Evolutionary conservation across 306 rosid genomes (phyloP), one percentile per base, ranked within the genome.

Genomic region (Oxytropis ochrocephala): DNA sequence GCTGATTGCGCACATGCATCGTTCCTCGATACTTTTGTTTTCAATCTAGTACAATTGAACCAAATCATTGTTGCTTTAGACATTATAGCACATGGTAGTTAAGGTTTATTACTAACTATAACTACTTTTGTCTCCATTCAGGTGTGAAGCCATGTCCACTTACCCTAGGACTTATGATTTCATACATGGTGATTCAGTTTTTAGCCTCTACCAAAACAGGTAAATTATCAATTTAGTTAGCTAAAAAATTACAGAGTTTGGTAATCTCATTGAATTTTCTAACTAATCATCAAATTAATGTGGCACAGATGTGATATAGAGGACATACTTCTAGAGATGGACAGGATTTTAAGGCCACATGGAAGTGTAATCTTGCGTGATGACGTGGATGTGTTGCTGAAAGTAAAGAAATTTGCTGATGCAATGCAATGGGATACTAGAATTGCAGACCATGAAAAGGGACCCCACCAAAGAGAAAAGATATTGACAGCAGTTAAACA

Each of bases 141-240:
- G 97, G 97, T 91, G 99, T 62, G 99, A 94, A 80, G 96, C 99
- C 27, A 91, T 91, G 96, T 91, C 99, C 8, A 94, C 96, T 4
- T 94, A 91, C 36, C 96, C 99, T 14, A 52, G 95, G 80, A 88
- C 99, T 13, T 88, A 94, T 16, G 99, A 94, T 81, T 94, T 94
- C 85, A 85, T 94, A 67, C 99, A 94, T 39, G 95, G 91, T 3
- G 95, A 85, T 69, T 84, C 91, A 18, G 64, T 92, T 73, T 88
- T 92, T 13, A 87, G 73, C 78, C 89, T 93, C 74, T 90, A 87
- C 53, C 80, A 88, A 54, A 68, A 73, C 89, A 93, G 91, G 96
- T 89, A 81, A 81, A 73, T 52, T 54, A 13, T 53, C 69, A 67
- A 24, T n/a, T 53, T 33, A 41, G 58, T 46, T 44, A 17, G 44